Percentiles rank a stretch among this genome's conserved stretches.
Conservation (phyloP, 208 protist species). For the Leishmania gerbilli region DNA sequence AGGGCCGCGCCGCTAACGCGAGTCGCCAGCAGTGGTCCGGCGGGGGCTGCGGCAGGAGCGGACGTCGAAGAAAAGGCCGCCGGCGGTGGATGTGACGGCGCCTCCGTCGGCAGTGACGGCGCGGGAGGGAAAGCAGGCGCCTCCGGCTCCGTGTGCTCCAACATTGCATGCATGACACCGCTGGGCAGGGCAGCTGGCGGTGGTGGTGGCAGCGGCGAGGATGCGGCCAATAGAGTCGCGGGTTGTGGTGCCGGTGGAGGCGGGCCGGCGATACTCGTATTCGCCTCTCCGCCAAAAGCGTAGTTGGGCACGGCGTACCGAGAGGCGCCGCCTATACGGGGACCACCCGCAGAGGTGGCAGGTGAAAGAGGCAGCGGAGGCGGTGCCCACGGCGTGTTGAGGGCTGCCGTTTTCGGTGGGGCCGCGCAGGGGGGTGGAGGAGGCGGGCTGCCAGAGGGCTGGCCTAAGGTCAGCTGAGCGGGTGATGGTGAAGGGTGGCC, state of each 20-base stretch:
- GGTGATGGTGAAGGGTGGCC: conserved; percentile 5
- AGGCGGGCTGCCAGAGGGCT: not conserved
- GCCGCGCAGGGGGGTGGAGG: not conserved
- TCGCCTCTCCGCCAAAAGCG: not conserved
- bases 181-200: not conserved
- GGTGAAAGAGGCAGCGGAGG: conserved; percentile 6
- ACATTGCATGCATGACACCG: not conserved
- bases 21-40: conserved; percentile 11
- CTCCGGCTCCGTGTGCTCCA: not conserved
- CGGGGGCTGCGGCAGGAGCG: not conserved
- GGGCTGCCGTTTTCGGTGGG: conserved; percentile 5
- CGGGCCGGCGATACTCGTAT: not conserved
- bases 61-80: not conserved
- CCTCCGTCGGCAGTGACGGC: not conserved
- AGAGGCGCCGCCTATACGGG: not conserved
- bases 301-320: conserved; percentile 23
- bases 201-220: not conserved
- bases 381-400: not conserved
- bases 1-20: conserved; percentile 17
- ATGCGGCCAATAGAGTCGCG: not conserved
- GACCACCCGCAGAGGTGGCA: too few relatives aligned
- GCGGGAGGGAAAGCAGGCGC: not conserved
- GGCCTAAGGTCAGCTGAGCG: not conserved
- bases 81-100: not conserved
- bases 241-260: not conserved